Evolutionary conservation across 345 rosid species (phyloP).

Genomic region (Limnanthes douglasii): DNA sequence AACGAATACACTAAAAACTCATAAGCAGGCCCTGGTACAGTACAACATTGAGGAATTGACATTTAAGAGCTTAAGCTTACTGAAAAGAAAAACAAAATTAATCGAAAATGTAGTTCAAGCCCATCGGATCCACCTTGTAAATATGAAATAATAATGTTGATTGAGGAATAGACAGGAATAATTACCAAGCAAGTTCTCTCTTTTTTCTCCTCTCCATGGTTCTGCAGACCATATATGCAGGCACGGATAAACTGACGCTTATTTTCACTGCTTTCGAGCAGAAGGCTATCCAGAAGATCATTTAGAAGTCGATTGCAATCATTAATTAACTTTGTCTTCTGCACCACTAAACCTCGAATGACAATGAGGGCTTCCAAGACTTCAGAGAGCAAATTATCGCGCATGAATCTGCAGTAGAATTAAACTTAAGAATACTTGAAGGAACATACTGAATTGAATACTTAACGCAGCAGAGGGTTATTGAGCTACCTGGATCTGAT

Average conservation of each 20-base stretch:
- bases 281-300: constrained; percentile 88
- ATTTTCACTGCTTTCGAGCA: constrained; percentile 94
- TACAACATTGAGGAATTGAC: too few species aligned
- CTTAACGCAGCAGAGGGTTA: constrained; percentile 4
- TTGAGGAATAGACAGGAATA: too few species aligned
- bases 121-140: too few species aligned
- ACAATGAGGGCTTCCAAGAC: constrained; percentile 93
- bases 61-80: too few species aligned
- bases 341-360: constrained; percentile 87
- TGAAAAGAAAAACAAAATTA: too few species aligned
- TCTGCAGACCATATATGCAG: constrained; percentile 81
- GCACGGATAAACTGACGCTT: constrained; percentile 86
- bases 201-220: constrained; percentile 75
- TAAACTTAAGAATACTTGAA: constrained; percentile 10
- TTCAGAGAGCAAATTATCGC: constrained; percentile 70
- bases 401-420: constrained; percentile 62
- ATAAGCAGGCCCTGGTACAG: too few species aligned
- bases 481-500: constrained; percentile 66
- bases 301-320: constrained; percentile 86
- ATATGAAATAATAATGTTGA: too few species aligned
- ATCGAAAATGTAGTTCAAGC: too few species aligned
- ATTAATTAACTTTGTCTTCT: constrained; percentile 93
- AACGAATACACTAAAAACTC: too few species aligned
- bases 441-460: too few species aligned
- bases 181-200: constrained; percentile 82